Evolutionary conservation across 805 yeast species (phyloP), one percentile per base, ranked within the genome.

Genomic region (Candida peoriensis): DNA sequence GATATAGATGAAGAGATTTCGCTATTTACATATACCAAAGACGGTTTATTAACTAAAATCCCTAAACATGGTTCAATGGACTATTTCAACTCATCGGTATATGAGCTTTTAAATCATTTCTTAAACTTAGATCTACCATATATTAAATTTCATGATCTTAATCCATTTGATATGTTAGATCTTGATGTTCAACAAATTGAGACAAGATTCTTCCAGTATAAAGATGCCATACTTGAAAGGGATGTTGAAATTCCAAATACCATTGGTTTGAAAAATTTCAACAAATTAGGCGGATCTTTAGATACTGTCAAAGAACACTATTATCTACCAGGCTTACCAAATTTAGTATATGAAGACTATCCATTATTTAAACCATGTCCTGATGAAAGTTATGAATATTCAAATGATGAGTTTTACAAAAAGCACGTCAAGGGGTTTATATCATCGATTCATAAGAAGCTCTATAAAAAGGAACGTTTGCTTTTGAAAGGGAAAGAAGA

Each of bases 301-400:
- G 51, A 48, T 10, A 22, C 37, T 9, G 32, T 35, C 2, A 21
- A 28, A n/a, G 49, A 44, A 8, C 46, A 47, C 27, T 39, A 34
- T 20, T 50, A 47, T 23, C 30, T 48, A 3, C 55, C 55, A 3
- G 47, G 50, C 1, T 14, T 50, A 23, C 55, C 56, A 2, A 36
- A 37, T 11, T 24, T 48, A 15, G 32, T 50, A 4, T 48, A 43
- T 26, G 55, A 52, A 26, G 47, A 43, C 8, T 52, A 51, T 26
- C 57, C 57, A 1, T 37, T 43, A 4, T 46, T 53, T 24, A 39
- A 35, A 18, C 57, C 57, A 11, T 38, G 36, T 14, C 20, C 28
- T 3, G 38, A 33, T 2, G 23, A 24, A 4, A 43, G 52, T 24
- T 12, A 21, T 7, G 55, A 50, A 30, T 27, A 39, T 9, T 24